Evolutionary conservation across 2,329 filamentous ascomycete genomes (phyloP).

Genomic region (Fusarium xyrophilum): DNA sequence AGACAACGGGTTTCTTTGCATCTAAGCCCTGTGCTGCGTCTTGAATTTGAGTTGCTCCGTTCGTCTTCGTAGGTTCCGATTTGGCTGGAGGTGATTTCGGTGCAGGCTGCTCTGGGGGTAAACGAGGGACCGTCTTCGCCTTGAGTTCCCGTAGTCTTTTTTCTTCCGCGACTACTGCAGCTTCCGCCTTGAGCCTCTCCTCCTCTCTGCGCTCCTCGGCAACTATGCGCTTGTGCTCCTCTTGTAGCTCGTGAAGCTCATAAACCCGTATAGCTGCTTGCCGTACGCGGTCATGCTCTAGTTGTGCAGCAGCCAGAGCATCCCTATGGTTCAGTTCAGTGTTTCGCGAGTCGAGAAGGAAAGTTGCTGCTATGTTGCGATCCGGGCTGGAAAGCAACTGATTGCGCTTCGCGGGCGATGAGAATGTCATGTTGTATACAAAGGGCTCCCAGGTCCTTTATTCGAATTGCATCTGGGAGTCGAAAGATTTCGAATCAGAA

Average conservation of each 20-base stretch:
- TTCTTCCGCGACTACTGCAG: conserved; percentile 55
- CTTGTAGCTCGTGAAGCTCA: conserved; percentile 55
- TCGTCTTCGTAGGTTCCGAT: conserved; percentile 25
- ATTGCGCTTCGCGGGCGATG: conserved; percentile 51
- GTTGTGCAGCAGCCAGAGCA: conserved; percentile 69
- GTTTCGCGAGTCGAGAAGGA: conserved; percentile 69
- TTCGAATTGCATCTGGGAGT: conserved; percentile 32
- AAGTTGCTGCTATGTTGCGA: conserved; percentile 59
- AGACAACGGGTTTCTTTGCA: conserved; percentile 25
- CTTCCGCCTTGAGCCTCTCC: conserved; percentile 55
- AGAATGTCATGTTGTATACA: conserved; percentile 50
- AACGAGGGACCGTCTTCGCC: conserved; percentile 54
- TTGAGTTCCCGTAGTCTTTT: conserved; percentile 56
- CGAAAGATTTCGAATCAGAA: neutral
- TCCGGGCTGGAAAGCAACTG: conserved; percentile 53
- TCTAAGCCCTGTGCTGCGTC: conserved; percentile 33
- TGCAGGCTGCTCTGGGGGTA: conserved; percentile 49
- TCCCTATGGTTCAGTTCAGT: conserved; percentile 68
- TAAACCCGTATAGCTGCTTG: conserved; percentile 57
- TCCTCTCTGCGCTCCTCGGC: conserved; percentile 56
- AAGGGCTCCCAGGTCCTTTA: conserved; percentile 23
- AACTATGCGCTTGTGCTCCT: conserved; percentile 53
- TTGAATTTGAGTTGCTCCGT: conserved; percentile 34
- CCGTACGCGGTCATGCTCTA: conserved; percentile 71
- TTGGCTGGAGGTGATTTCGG: conserved; percentile 38